These are phyloP conservation scores for Silene noctiflora DNA, from an alignment of 179 eudicot species.

Conservation along the genomic window DNA sequence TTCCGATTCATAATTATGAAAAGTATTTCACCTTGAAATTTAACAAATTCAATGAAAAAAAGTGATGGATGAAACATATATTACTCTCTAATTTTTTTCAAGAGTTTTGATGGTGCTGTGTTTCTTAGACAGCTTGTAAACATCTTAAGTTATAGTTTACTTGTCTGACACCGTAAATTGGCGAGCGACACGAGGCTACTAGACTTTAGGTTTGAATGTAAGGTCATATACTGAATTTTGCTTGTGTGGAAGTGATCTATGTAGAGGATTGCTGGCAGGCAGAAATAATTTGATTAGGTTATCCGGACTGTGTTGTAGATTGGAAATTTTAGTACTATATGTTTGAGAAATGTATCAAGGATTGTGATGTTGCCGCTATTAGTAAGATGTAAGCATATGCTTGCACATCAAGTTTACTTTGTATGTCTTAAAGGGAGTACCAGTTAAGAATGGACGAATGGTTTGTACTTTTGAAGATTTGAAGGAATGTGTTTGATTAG, in stretches of 20 bases:
- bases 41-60: no score
- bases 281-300: background rate
- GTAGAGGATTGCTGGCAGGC: background rate
- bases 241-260: background rate
- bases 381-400: background rate
- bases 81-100: no score
- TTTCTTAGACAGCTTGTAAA: background rate
- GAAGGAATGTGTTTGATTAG: background rate
- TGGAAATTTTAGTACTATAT: background rate
- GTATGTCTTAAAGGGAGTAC: background rate
- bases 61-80: no score
- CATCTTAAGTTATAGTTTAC: background rate
- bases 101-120: background rate
- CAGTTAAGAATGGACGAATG: no score
- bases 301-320: background rate
- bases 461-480: background rate
- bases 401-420: background rate
- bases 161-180: background rate
- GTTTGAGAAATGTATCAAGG: background rate
- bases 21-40: background rate
- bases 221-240: background rate
- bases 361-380: background rate
- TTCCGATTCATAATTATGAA: background rate
- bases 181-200: background rate
- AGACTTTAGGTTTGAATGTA: no score